phyloP scores from a whole-genome alignment of 768 basidiomycete genomes.

The Phaffia australis region DNA sequence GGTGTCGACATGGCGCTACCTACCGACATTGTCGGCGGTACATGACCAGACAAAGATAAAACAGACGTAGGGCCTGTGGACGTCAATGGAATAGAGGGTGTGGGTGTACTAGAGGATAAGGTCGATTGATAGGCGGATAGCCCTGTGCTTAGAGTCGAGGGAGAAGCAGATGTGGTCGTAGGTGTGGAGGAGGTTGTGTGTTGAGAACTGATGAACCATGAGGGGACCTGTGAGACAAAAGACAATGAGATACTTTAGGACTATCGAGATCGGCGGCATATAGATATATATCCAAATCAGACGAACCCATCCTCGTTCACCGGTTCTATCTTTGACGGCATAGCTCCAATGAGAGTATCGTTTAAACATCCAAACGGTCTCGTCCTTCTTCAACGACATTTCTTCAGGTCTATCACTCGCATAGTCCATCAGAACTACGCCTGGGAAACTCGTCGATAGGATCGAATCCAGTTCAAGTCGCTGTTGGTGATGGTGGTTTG shows the following conservation, averaged over 20 bases:
- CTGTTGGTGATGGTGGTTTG: constrained; percentile 30
- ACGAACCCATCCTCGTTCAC: constrained; percentile 8
- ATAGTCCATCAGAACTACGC: constrained; percentile 92
- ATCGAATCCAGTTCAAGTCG: constrained; percentile 84
- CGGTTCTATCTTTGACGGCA: constrained; percentile 15
- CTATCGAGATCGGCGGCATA: neutral
- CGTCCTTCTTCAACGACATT: constrained; percentile 76
- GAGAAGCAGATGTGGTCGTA: neutral
- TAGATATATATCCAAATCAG: neutral
- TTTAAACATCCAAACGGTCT: constrained; percentile 84
- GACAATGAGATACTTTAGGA: neutral
- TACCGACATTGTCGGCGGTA: constrained; percentile 3
- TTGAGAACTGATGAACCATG: constrained; percentile 10
- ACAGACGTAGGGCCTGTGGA: constrained; percentile 26
- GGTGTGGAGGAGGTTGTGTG: neutral
- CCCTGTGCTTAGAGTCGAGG: neutral
- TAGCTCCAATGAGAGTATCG: constrained; percentile 98
- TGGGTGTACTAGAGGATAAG: constrained; percentile 42
- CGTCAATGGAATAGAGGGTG: constrained; percentile 41
- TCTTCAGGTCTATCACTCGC: constrained; percentile 88
- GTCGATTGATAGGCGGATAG: constrained; percentile 18
- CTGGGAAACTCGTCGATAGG: constrained; percentile 94
- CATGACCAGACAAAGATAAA: constrained; percentile 14
- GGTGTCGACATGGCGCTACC: constrained; percentile 3
- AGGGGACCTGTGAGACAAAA: constrained; percentile 1